Evolutionary conservation across 1,284 basidiomycete genomes (phyloP), one percentile per base, ranked within the genome.

Genomic region (Cryptococcus sp.): DNA sequence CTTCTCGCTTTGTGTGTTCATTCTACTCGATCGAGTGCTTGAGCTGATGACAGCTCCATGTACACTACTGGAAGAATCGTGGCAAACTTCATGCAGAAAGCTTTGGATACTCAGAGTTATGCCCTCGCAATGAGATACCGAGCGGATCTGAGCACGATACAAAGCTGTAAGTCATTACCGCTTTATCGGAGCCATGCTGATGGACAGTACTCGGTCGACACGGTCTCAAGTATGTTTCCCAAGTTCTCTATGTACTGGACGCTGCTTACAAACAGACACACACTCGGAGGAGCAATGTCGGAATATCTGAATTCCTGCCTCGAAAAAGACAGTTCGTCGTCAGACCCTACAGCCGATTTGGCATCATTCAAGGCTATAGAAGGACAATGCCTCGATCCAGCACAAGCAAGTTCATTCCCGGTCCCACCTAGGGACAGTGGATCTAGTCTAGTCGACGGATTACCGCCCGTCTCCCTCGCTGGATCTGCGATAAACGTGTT

Each of bases 11-110:
- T 70, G 67, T 70, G 54, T 16, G 23, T 19, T 18, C n/a, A 23
- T 23, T 28, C 7, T 40, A 40, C 7, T 40, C 18, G 7, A n/a
- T 7, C 7, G 4, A 49, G 10, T 4, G 36, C 7, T 14, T 10
- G 4, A 5, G 43, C 55, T 61, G 50, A 57, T 24, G 0, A 3
- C 23, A 69, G 67, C 58, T 68, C 59, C 7, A 28, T 70, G 22
- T 67, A 64, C 49, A 64, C 59, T 3, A 41, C 57, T n/a, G 70
- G 64, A 3, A 55, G 66, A n/a, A 55, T 67, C 13, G 52, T 69
- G 5, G 52, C 55, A 13, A 57, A 62, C 22, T 68, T 66, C 46
- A 59, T 66, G 21, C 49, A 55, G 18, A 57, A 60, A 16, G 62
- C 64, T 2, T 32, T 59, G 14, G 23, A 46, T 10, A 32, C 19